A percentile compares a stretch with the other conserved stretches of the same genome.
Evolutionary conservation across 495 filamentous ascomycete genomes (phyloP).

Genomic region (Hypoxylon subgilvum): DNA sequence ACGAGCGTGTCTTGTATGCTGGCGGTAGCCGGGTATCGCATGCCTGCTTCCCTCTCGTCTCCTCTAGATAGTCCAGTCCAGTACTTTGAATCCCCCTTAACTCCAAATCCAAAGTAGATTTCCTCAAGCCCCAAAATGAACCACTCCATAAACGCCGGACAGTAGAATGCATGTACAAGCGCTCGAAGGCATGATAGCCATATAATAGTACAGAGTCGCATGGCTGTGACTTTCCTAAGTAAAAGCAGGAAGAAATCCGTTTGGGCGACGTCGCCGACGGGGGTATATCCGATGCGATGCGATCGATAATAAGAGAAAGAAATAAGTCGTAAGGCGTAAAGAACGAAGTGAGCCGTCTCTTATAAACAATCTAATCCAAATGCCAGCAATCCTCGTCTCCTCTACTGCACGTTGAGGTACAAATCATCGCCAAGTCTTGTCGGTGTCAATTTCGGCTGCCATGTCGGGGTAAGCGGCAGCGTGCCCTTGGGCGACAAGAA

Average conservation of each 20-base stretch:
- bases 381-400: neutral
- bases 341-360: no score
- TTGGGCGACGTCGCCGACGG: constrained; percentile 8
- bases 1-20: neutral
- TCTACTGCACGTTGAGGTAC: constrained; percentile 49
- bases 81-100: constrained; percentile 1
- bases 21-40: constrained; percentile 8
- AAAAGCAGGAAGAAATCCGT: constrained; percentile 4
- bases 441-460: constrained; percentile 54
- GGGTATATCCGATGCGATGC: constrained; percentile 26
- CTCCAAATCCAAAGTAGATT: constrained; percentile 4
- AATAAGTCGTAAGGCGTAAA: constrained; percentile 3
- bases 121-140: constrained; percentile 4
- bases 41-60: neutral
- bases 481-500: constrained; percentile 26
- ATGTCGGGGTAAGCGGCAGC: constrained; percentile 56
- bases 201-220: constrained; percentile 18
- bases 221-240: neutral
- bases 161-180: constrained; percentile 10
- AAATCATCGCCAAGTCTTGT: constrained; percentile 51
- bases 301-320: constrained; percentile 3
- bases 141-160: constrained; percentile 2
- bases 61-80: neutral
- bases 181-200: neutral
- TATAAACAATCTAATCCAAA: no score